Evolutionary conservation across 495 filamentous ascomycete genomes (phyloP), one percentile per base, ranked within the genome.

Genomic region (Aspergillus egyptiacus): DNA sequence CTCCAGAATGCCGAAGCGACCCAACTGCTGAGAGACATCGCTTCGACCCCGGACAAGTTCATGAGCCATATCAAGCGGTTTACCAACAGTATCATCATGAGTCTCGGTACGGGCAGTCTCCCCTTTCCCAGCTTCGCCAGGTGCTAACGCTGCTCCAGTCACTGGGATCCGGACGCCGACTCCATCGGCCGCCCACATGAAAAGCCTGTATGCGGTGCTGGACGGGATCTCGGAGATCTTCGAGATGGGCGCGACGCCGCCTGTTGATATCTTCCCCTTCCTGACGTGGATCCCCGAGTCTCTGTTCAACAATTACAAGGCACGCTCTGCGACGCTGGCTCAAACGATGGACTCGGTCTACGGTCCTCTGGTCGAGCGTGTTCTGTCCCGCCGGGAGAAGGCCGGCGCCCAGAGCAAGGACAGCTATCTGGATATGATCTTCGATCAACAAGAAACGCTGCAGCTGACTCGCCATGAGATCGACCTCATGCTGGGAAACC

Each of bases 21-120:
- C 0, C 62, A 65, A 45, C 40, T 65, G 54, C 18, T 62, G 23
- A 24, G 34, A 8, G 74, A 80, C 47, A 61, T 69, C 36, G 17
- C 67, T 7, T 27, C 54, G 1, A 42, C 46, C 2, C 73, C 75
- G 0, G 46, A 65, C 14, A 19, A 66, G n/a, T 58, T 63, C 25
- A 77, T 73, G 70, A 25, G 48, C 14, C 74, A 80, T 50, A 66
- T 70, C 1, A 71, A 71, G 51, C 51, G 75, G 3, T 74, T 62
- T 47, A 69, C 64, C 40, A 70, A 72, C 53, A 70, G 66, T 35
- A 68, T 74, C 43, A 70, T 59, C 48, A 70, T 62, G 52, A 56
- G 50, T 20, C 51, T 69, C 8, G 34, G 34, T 37, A 37, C 10
- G n/a, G 48, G 38, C 27, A 41, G 36, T 62, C 62, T 72, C 24